Evolutionary conservation across 768 basidiomycete species (phyloP).

Genomic region (Trichaptum fuscoviolaceum): DNA sequence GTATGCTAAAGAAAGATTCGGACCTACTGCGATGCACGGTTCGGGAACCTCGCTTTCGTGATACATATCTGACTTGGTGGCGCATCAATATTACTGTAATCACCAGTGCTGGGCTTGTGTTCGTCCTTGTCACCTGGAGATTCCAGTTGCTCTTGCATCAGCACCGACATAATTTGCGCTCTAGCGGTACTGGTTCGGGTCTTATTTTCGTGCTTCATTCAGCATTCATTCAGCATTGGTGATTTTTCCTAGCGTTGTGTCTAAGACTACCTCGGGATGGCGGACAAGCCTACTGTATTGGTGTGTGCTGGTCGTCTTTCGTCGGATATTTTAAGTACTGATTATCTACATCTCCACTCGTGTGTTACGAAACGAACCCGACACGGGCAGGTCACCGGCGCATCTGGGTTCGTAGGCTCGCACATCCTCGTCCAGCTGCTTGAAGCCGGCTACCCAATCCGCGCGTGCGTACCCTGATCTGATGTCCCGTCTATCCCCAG

Average conservation of each 20-base stretch:
- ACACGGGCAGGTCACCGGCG: constrained; percentile 16
- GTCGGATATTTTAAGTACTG: not conserved
- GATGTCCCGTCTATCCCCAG: not conserved
- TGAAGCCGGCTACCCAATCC: constrained; percentile 16
- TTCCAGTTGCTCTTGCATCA: not conserved
- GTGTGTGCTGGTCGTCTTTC: not conserved
- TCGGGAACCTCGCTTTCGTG: not conserved
- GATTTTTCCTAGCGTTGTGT: too few species aligned
- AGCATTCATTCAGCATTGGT: too few species aligned
- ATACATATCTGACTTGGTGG: not conserved
- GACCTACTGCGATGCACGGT: not conserved
- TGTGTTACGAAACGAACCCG: too few species aligned
- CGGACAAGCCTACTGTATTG: not conserved
- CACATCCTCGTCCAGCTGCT: constrained; percentile 17
- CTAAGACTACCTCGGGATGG: not conserved
- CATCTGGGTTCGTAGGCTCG: constrained; percentile 17
- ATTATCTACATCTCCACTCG: too few species aligned
- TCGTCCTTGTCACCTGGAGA: too few species aligned
- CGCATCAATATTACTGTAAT: not conserved
- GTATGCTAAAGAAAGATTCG: not conserved
- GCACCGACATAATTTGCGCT: not conserved
- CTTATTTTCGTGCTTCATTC: too few species aligned
- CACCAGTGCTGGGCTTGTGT: too few species aligned
- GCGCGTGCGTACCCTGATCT: constrained; percentile 6
- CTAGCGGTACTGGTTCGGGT: too few species aligned